Percentiles rank a stretch among this genome's conserved stretches.
These are phyloP conservation scores for Symbiodinium natans DNA, from an alignment of 73 alveolate species.

Conservation along the genomic window DNA sequence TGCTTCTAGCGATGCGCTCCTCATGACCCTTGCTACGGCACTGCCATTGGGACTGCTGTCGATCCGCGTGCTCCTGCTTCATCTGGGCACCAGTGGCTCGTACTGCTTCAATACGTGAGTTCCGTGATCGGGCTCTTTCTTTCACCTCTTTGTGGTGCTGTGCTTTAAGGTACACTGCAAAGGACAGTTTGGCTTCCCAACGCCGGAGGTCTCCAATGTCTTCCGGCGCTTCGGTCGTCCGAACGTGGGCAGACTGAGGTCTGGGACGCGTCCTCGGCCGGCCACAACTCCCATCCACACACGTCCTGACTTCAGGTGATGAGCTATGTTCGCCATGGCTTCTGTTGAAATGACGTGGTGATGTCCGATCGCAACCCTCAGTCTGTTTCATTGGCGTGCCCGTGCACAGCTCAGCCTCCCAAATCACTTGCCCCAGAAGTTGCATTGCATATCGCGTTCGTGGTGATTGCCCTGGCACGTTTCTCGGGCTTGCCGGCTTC, in stretches of 20 bases:
- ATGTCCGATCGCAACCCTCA: neutral
- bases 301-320: neutral
- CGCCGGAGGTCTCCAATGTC: slow-evolving; percentile 11
- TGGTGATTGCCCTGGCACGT: slow-evolving; percentile 21
- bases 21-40: slow-evolving; percentile 35
- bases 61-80: slow-evolving; percentile 43
- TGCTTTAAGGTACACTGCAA: neutral
- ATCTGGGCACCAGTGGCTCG: neutral
- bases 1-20: slow-evolving; percentile 19
- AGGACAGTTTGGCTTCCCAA: slow-evolving; percentile 39
- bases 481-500: neutral
- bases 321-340: neutral
- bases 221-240: neutral
- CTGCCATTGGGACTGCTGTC: slow-evolving; percentile 21
- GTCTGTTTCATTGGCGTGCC: neutral
- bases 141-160: slow-evolving; percentile 28
- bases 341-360: neutral
- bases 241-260: neutral
- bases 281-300: neutral
- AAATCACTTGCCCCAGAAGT: slow-evolving; percentile 35
- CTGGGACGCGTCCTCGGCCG: neutral
- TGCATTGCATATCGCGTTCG: slow-evolving; percentile 55
- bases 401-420: slow-evolving; percentile 64
- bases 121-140: slow-evolving; percentile 26
- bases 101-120: slow-evolving; percentile 9